These are phyloP conservation scores for Rhazya stricta DNA, from an alignment of 257 asterid genomes.

Conservation along the genomic window DNA sequence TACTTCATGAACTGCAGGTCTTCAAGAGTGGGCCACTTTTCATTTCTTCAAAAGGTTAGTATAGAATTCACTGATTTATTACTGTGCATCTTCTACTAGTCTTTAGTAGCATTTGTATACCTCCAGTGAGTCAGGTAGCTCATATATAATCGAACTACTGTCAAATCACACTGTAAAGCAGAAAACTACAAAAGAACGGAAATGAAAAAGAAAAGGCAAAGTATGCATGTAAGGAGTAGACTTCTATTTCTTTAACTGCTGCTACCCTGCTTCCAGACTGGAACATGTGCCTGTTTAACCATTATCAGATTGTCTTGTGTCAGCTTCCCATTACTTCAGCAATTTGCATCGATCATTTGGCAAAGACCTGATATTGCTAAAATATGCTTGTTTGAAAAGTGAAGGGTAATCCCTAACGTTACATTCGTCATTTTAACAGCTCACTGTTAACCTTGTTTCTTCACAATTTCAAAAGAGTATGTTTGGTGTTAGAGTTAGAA, in stretches of 20 bases:
- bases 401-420: not conserved
- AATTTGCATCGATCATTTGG: not conserved
- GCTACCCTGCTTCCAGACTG: not conserved
- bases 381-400: not conserved
- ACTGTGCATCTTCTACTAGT: not conserved
- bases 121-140: not conserved
- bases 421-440: not conserved
- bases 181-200: not conserved
- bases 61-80: not conserved
- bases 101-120: not conserved
- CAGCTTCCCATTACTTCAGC: not conserved
- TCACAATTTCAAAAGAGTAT: not conserved
- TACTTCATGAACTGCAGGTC: slow-evolving; percentile 51
- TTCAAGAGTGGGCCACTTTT: slow-evolving; percentile 98
- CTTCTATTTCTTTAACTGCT: not conserved
- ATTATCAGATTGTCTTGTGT: not conserved
- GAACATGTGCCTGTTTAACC: not conserved
- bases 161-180: not conserved
- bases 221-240: not conserved
- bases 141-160: not conserved
- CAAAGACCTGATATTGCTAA: not conserved
- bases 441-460: not conserved
- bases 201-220: not conserved
- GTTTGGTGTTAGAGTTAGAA: not conserved
- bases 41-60: slow-evolving; percentile 93